Percentiles rank a stretch among this genome's conserved stretches.
Evolutionary conservation across 106 monocot species (phyloP).

Genomic region (Apostasia shenzhenica): DNA sequence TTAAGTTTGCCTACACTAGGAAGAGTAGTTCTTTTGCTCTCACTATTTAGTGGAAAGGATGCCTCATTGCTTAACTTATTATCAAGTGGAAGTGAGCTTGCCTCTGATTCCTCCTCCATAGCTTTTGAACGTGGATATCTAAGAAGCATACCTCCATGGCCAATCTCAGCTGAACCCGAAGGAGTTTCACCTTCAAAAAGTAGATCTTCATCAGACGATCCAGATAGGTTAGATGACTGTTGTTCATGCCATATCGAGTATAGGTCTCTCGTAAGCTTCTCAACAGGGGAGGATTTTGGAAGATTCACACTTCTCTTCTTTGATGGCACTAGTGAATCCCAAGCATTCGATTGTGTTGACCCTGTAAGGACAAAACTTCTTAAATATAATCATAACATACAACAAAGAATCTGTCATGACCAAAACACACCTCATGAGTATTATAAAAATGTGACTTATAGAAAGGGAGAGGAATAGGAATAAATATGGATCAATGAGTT

Average conservation of each 20-base stretch:
- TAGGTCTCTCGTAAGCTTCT: constrained; percentile 87
- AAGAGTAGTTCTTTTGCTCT: constrained; percentile 24
- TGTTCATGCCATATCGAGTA: constrained; percentile 74
- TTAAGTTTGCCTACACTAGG: constrained; percentile 19
- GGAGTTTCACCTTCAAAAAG: constrained; percentile 57
- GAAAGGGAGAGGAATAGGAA: too few species aligned
- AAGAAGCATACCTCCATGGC: constrained; percentile 81
- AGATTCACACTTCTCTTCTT: constrained; percentile 59
- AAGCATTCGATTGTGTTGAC: constrained; percentile 68
- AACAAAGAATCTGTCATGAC: too few species aligned
- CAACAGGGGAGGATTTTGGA: constrained; percentile 66
- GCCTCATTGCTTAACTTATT: constrained; percentile 27
- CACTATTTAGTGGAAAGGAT: constrained; percentile 32
- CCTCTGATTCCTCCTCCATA: constrained; percentile 92
- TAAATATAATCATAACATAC: too few species aligned
- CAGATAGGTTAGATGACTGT: constrained; percentile 57
- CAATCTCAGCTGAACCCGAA: constrained; percentile 68
- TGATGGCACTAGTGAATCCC: constrained; percentile 73
- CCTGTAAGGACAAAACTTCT: constrained; percentile 25
- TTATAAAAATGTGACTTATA: too few species aligned
- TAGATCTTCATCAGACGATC: constrained; percentile 57
- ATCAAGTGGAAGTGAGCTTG: constrained; percentile 75
- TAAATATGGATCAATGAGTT: too few species aligned
- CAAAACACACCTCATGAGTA: too few species aligned
- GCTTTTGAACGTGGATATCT: constrained; percentile 46